These are phyloP conservation scores for Trichosporon ovoides DNA, from an alignment of 1,284 basidiomycete genomes.

Conservation along the genomic window DNA sequence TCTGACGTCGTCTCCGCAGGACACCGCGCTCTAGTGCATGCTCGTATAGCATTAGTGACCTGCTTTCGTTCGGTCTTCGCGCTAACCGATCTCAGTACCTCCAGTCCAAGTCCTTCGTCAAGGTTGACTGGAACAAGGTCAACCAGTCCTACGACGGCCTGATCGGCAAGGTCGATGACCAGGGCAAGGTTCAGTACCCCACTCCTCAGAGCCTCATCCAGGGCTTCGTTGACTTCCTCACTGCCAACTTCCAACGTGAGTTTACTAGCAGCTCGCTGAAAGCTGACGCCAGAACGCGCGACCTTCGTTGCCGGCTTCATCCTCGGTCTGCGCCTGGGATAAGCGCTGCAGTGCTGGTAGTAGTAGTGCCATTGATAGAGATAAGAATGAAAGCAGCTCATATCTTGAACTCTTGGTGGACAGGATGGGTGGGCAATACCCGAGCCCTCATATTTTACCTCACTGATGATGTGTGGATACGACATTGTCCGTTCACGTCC, in stretches of 20 bases:
- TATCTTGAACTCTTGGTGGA: too few relatives aligned
- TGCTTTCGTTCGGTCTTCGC: too few relatives aligned
- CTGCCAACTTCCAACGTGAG: constrained; percentile 79
- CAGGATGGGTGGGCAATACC: too few relatives aligned
- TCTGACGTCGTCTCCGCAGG: neutral
- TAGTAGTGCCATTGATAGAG: too few relatives aligned
- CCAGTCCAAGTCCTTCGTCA: constrained; percentile 62
- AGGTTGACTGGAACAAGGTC: constrained; percentile 69
- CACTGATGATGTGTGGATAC: too few relatives aligned
- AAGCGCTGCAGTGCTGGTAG: constrained; percentile 20
- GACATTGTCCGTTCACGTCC: too few relatives aligned
- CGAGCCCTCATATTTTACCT: too few relatives aligned
- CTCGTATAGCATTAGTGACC: too few relatives aligned
- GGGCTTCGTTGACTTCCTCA: constrained; percentile 76
- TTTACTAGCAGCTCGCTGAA: constrained; percentile 3
- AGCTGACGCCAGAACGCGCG: constrained; percentile 45
- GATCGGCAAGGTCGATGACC: constrained; percentile 61
- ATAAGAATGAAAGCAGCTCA: too few relatives aligned
- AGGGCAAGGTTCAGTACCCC: constrained; percentile 57
- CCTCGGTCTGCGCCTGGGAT: constrained; percentile 53
- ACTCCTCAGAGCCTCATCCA: constrained; percentile 63
- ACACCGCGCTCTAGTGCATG: too few relatives aligned
- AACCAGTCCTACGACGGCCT: constrained; percentile 61
- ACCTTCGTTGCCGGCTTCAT: constrained; percentile 54
- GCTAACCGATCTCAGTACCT: constrained; percentile 65